Evolutionary conservation across 495 filamentous ascomycete genomes (phyloP), one percentile per base, ranked within the genome.

Genomic region (Cudoniella acicularis): DNA sequence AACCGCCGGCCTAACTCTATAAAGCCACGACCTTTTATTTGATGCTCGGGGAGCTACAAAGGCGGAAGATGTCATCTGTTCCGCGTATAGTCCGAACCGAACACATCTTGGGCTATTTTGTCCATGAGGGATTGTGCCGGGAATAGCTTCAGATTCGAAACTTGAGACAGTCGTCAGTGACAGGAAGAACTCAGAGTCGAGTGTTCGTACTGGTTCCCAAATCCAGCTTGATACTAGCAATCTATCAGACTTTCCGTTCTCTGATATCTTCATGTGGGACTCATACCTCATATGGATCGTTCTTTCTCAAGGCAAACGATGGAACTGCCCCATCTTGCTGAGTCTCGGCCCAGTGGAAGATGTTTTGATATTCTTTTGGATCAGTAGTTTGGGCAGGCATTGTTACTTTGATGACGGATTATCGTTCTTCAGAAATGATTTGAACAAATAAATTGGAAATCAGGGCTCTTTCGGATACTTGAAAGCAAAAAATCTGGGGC

Each of bases 11-110:
- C 86, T 67, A 43, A 87, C 83, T 0, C 87, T 79, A 63, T 90
- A 89, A 17, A 90, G 79, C 87, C 86, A 91, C 27, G 86, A 82
- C 61, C 89, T 86, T 61, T 80, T 77, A 69, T 88, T 91, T 63
- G 83, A 79, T 64, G 79, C 74, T 11, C 87, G 74, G 0, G 88
- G 88, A 11, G 87, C 85, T 41, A 85, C 88, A 66, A 91, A 90
- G 10, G 87, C 82, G 2, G 87, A 86, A 9, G 85, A 87, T 8
- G 87, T 88, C 17, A 91, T 78, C 72, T 88, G 86, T 67, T 91
- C 87, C 10, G 85, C 74, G 65, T 87, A 89, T 10, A 90, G 78
- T 1, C 85, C 86, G 54, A 81, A 82, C 0, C 83, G 77, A 16
- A 78, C 81, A 57, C 85, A 84, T 68, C 89, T 87, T 10, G 87